Base-by-base conservation (phyloP, 257 asterid genomes). In the Cinchona pubescens region DNA sequence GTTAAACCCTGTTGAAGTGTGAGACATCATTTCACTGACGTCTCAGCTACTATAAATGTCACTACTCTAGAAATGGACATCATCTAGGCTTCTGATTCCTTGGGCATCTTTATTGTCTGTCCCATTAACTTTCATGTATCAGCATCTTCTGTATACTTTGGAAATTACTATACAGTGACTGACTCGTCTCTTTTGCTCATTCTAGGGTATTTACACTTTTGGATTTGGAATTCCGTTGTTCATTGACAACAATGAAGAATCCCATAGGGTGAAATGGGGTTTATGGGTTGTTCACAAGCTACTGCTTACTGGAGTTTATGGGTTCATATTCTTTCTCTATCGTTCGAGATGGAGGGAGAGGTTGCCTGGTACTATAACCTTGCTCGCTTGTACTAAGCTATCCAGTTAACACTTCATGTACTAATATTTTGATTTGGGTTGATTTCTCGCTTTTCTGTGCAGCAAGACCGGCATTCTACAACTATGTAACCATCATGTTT, bases 401-500 rank as follows among this genome's bases (percentile, higher is more conserved):
- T 37, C 71, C 74, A 46, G 4, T 23, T 19, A 42, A n/a, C n/a
- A n/a, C n/a, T 34, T 66, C 59, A 58, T 25, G 72, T 35, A n/a
- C n/a, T n/a, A 1, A 29, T n/a, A 43, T 30, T 48, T 29, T 69
- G 32, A 35, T 55, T 21, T 4, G 9, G 45, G 34, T 58, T 21
- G 15, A 15, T 78, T 67, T 67, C 29, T 49, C 67, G 59, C 51
- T 78, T 45, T 25, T 32, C 37, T 38, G 64, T 84, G 76, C 83
- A 84, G 87, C 87, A 79, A 84, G 87, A 79, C 87, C 87, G 32
- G 82, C 87, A 69, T 84, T 81, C 82, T 82, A 84, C 82, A 81
- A 84, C 76, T 84, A 84, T 48, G 66, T 84, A 35, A 75, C 80
- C 71, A 70, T 79, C 82, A 81, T 81, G 87, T 79, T 81, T 74